Conservation (phyloP, 768 basidiomycete genomes). For the Lactifluus subvellereus region DNA sequence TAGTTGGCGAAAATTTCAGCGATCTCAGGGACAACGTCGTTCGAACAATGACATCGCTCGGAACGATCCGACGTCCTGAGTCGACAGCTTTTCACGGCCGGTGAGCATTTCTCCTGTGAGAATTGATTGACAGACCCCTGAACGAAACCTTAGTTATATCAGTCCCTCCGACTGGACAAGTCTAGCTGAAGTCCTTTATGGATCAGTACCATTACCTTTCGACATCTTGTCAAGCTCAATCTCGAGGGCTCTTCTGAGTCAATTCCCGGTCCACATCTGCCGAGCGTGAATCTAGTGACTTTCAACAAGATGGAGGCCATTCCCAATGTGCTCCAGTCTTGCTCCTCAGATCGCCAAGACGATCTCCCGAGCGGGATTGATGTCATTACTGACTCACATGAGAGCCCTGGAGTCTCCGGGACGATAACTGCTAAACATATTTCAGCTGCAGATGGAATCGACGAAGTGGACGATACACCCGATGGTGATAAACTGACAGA, state of each 20-base stretch:
- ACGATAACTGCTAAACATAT: not conserved
- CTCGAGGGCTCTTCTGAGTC: not conserved
- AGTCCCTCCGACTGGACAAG: not conserved
- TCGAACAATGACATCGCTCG: not conserved
- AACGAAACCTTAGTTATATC: not conserved
- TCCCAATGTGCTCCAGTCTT: not conserved
- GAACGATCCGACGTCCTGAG: not conserved
- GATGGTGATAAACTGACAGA: not conserved
- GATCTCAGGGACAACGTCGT: not conserved
- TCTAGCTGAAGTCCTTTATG: conserved; percentile 1
- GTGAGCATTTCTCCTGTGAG: not conserved
- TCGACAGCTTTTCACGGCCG: not conserved
- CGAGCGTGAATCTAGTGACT: not conserved
- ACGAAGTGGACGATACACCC: not conserved
- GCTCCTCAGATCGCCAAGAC: not conserved
- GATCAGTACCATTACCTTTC: conserved; percentile 1
- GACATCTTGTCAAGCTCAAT: conserved; percentile 8
- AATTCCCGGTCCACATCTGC: not conserved
- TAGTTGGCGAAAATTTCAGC: conserved; percentile 14
- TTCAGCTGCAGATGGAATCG: not conserved
- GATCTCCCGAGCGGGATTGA: not conserved
- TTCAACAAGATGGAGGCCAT: not conserved
- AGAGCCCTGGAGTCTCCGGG: not conserved
- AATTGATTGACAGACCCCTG: not conserved
- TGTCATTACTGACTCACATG: not conserved